phyloP scores from a whole-genome alignment of 2,329 filamentous ascomycete species.

The Neoarthrinium moseri region DNA sequence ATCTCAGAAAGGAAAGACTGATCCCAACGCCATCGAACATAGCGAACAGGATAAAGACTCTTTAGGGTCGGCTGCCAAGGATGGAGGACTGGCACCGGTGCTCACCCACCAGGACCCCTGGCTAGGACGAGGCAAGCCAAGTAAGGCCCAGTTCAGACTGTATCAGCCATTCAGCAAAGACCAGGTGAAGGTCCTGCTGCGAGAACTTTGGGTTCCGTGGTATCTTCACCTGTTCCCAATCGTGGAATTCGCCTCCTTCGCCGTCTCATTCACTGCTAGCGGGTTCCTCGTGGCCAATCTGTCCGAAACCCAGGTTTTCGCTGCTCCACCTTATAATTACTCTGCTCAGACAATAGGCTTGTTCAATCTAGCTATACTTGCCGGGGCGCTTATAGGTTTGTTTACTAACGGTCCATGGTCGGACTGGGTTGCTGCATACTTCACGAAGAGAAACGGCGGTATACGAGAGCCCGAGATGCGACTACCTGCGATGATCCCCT shows the following conservation, averaged over 20 bases:
- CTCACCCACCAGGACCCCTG: conserved; percentile 49
- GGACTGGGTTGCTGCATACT: conserved; percentile 45
- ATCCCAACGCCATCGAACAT: neutral
- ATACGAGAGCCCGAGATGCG: conserved; percentile 59
- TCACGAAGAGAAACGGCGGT: conserved; percentile 51
- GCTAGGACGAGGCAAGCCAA: conserved; percentile 54
- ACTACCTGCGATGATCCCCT: conserved; percentile 52
- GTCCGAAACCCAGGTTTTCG: conserved; percentile 48
- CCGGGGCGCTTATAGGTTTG: conserved; percentile 47
- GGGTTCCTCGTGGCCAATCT: conserved; percentile 55
- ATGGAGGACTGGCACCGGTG: conserved; percentile 19
- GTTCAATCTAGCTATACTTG: conserved; percentile 45
- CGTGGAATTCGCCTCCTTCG: conserved; percentile 55
- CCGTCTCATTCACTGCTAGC: conserved; percentile 53
- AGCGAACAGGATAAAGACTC: neutral
- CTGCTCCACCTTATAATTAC: conserved; percentile 39
- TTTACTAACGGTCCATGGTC: conserved; percentile 46
- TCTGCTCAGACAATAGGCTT: conserved; percentile 46
- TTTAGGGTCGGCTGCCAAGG: conserved; percentile 1
- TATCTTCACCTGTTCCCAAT: conserved; percentile 49
- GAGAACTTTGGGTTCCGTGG: neutral
- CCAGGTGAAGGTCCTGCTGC: neutral
- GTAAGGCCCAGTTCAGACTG: conserved; percentile 53
- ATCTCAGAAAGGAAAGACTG: neutral
- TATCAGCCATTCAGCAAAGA: conserved; percentile 47